phyloP scores from a whole-genome alignment of 2,329 filamentous ascomycete genomes.

The Rhynchosporium secalis region DNA sequence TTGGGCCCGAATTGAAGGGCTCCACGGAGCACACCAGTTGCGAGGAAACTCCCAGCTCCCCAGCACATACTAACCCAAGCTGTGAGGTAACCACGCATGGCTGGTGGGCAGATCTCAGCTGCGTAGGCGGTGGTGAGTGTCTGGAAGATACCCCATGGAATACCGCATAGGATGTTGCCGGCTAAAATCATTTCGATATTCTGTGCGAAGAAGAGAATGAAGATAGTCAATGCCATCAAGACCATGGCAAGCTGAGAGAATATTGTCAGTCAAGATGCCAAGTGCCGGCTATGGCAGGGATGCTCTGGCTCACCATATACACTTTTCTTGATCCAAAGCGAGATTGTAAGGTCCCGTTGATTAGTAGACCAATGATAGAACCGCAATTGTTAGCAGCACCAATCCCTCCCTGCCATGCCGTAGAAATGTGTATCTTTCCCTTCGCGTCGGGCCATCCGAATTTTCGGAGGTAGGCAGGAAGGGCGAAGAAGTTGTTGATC shows the following conservation, averaged over 20 bases:
- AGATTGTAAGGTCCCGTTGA: slow-evolving; percentile 38
- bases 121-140: slow-evolving; percentile 31
- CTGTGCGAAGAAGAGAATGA: slow-evolving; percentile 19
- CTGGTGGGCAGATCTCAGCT: slow-evolving; percentile 34
- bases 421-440: background rate
- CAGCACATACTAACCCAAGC: slow-evolving; percentile 38
- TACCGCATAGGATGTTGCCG: slow-evolving; percentile 21
- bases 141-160: slow-evolving; percentile 28
- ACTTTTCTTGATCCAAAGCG: slow-evolving; percentile 36
- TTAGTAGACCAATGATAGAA: slow-evolving; percentile 36
- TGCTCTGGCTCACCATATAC: slow-evolving; percentile 4
- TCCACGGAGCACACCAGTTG: slow-evolving; percentile 34
- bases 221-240: slow-evolving; percentile 20
- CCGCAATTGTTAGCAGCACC: slow-evolving; percentile 25
- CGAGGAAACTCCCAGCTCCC: slow-evolving; percentile 34
- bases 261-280: background rate
- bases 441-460: slow-evolving; percentile 12
- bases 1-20: slow-evolving; percentile 21
- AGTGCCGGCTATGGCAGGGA: too few species aligned
- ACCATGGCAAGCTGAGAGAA: slow-evolving; percentile 18
- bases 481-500: slow-evolving; percentile 14
- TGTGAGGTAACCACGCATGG: slow-evolving; percentile 35
- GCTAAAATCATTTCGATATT: slow-evolving; percentile 18
- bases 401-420: slow-evolving; percentile 11
- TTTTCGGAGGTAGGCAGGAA: slow-evolving; percentile 8